Conservation (phyloP, 2,329 filamentous ascomycete species). For the Arthroderma uncinatum region DNA sequence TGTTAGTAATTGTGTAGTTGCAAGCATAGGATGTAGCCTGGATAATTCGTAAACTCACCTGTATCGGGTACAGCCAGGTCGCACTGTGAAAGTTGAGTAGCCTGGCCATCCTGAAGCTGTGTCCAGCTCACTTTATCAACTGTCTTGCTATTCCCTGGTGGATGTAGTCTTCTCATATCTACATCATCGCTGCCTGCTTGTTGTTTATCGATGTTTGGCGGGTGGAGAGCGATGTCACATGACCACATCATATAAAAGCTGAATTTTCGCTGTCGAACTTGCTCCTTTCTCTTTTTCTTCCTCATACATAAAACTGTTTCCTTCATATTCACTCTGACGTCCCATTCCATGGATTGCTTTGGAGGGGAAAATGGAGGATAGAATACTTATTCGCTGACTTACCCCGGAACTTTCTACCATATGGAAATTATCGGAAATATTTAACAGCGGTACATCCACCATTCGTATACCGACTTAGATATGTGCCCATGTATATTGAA, state of each 20-base stretch:
- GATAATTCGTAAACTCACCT: conserved; percentile 26
- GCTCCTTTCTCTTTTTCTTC: conserved; percentile 24
- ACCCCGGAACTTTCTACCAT: conserved; percentile 34
- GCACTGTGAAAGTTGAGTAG: conserved; percentile 23
- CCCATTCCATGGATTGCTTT: conserved; percentile 28
- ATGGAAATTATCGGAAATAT: conserved; percentile 40
- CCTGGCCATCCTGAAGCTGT: background rate
- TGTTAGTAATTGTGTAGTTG: background rate
- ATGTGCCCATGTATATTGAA: background rate
- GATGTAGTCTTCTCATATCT: background rate
- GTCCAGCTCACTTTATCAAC: background rate
- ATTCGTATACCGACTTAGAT: background rate
- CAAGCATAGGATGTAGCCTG: background rate
- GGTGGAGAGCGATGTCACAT: background rate
- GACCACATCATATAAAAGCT: conserved; percentile 18
- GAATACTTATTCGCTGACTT: conserved; percentile 32
- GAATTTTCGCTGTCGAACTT: conserved; percentile 17
- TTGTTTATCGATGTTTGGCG: background rate
- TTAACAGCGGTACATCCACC: conserved; percentile 32
- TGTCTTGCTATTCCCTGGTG: background rate
- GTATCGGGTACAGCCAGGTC: conserved; percentile 40
- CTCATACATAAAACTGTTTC: conserved; percentile 32
- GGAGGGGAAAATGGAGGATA: conserved; percentile 41
- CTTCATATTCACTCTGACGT: conserved; percentile 40
- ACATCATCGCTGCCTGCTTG: background rate